Evolutionary conservation across 2,329 filamentous ascomycete genomes (phyloP).

Genomic region (Rutstroemia sp.): DNA sequence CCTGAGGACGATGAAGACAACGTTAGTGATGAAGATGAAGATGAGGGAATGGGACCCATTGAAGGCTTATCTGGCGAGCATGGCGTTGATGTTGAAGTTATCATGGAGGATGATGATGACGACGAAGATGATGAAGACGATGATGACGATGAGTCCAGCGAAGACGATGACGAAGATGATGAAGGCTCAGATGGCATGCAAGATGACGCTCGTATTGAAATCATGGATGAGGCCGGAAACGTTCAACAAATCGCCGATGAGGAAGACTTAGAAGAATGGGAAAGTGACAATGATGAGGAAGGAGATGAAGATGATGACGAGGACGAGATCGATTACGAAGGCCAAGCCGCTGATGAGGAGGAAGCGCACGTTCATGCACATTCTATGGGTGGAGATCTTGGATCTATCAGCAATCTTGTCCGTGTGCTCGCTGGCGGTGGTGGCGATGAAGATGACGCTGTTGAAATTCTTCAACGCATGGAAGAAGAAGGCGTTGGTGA

Average conservation of each 20-base stretch:
- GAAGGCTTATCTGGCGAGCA: slow-evolving; percentile 63
- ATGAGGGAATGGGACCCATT: slow-evolving; percentile 78
- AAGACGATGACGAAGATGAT: slow-evolving; percentile 48
- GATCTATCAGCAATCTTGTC: slow-evolving; percentile 45
- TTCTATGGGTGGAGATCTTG: slow-evolving; percentile 34
- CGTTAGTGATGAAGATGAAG: slow-evolving; percentile 81
- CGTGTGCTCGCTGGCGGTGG: slow-evolving; percentile 38
- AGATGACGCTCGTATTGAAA: slow-evolving; percentile 41
- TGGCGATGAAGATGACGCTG: slow-evolving; percentile 19
- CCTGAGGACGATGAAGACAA: slow-evolving; percentile 75
- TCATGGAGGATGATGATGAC: slow-evolving; percentile 66
- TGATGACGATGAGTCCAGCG: slow-evolving; percentile 34
- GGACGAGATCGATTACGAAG: slow-evolving; percentile 43
- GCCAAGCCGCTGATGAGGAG: slow-evolving; percentile 44
- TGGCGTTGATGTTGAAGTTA: slow-evolving; percentile 58
- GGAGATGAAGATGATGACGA: slow-evolving; percentile 45
- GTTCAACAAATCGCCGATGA: slow-evolving; percentile 42
- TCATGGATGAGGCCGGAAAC: slow-evolving; percentile 57
- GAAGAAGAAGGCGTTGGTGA: slow-evolving; percentile 32
- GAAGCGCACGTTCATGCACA: slow-evolving; percentile 41
- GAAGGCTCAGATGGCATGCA: slow-evolving; percentile 37
- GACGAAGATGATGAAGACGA: slow-evolving; percentile 37
- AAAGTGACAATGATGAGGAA: slow-evolving; percentile 49
- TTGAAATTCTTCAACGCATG: slow-evolving; percentile 32
- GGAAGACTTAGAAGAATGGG: slow-evolving; percentile 54